Evolutionary conservation across 495 filamentous ascomycete species (phyloP).

Genomic region (Penicillium simplicissimum): DNA sequence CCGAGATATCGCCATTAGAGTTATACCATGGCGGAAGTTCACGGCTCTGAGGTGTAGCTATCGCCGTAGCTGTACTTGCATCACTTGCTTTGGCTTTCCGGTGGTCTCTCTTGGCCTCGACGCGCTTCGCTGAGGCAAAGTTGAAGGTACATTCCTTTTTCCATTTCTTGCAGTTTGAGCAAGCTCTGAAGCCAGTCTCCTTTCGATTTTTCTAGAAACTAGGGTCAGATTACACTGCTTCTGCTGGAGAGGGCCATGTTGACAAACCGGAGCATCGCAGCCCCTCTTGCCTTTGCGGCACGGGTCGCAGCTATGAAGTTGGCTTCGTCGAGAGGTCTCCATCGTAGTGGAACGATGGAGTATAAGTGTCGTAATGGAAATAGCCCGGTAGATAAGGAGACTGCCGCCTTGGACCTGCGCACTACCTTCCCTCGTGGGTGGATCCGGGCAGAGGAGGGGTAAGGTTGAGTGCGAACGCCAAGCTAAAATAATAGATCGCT

Average conservation of each 20-base stretch:
- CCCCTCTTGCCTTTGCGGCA: slow-evolving; percentile 48
- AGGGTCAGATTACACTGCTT: slow-evolving; percentile 6
- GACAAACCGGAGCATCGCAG: slow-evolving; percentile 38
- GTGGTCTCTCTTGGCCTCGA: slow-evolving; percentile 8
- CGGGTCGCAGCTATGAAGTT: slow-evolving; percentile 47
- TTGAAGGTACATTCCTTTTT: slow-evolving; percentile 37
- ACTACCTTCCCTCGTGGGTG: background rate
- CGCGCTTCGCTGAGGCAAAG: slow-evolving; percentile 21
- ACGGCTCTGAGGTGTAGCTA: background rate
- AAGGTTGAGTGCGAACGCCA: background rate
- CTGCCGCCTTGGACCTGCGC: background rate
- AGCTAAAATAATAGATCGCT: slow-evolving; percentile 1
- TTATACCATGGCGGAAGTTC: background rate
- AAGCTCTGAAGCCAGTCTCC: slow-evolving; percentile 18
- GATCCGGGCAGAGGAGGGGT: background rate
- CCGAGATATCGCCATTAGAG: background rate
- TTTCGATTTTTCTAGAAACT: slow-evolving; percentile 14
- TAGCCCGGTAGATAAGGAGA: background rate
- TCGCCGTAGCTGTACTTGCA: background rate
- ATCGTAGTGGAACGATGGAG: slow-evolving; percentile 10
- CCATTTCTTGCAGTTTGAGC: slow-evolving; percentile 30
- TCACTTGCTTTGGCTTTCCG: background rate
- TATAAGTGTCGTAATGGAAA: background rate
- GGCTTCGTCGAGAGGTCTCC: slow-evolving; percentile 24
- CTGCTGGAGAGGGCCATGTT: background rate